Evolutionary conservation across 768 basidiomycete species (phyloP).

Genomic region (Rhodosporidiobolus sp.): DNA sequence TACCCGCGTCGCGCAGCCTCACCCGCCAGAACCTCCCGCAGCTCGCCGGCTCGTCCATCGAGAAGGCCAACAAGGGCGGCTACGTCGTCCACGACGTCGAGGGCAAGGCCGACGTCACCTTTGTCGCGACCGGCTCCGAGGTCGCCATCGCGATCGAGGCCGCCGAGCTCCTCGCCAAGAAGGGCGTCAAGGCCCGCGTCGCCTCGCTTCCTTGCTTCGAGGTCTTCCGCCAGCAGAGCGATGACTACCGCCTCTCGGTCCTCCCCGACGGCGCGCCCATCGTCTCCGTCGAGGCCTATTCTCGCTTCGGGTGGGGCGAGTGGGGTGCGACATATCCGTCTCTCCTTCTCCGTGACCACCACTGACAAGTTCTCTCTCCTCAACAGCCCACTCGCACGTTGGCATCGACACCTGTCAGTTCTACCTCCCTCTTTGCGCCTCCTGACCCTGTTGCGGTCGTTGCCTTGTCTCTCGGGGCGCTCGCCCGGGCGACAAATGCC

Average conservation of each 20-base stretch:
- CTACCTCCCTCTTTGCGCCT: neutral
- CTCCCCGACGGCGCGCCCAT: conserved; percentile 85
- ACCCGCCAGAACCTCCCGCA: conserved; percentile 91
- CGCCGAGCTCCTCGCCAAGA: conserved; percentile 68
- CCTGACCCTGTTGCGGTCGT: too few species aligned
- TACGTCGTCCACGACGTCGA: conserved; percentile 82
- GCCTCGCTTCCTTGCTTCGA: conserved; percentile 89
- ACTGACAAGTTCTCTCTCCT: neutral
- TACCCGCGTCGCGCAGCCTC: conserved; percentile 11
- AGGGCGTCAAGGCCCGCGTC: conserved; percentile 75
- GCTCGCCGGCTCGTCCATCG: conserved; percentile 79
- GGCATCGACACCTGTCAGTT: too few species aligned
- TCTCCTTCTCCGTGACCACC: conserved; percentile 55
- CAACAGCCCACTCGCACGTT: too few species aligned
- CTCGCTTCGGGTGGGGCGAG: conserved; percentile 79
- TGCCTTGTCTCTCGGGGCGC: too few species aligned
- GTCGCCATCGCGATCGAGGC: conserved; percentile 84
- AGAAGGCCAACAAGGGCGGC: conserved; percentile 76
- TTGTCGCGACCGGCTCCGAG: conserved; percentile 86
- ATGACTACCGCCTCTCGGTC: conserved; percentile 76
- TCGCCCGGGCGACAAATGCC: too few species aligned
- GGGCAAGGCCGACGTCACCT: conserved; percentile 69
- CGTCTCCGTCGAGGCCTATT: conserved; percentile 79
- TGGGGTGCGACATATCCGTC: conserved; percentile 58
- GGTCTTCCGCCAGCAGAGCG: conserved; percentile 72